Evolutionary conservation across 2,329 filamentous ascomycete species (phyloP).

Genomic region (Fusarium illudens): DNA sequence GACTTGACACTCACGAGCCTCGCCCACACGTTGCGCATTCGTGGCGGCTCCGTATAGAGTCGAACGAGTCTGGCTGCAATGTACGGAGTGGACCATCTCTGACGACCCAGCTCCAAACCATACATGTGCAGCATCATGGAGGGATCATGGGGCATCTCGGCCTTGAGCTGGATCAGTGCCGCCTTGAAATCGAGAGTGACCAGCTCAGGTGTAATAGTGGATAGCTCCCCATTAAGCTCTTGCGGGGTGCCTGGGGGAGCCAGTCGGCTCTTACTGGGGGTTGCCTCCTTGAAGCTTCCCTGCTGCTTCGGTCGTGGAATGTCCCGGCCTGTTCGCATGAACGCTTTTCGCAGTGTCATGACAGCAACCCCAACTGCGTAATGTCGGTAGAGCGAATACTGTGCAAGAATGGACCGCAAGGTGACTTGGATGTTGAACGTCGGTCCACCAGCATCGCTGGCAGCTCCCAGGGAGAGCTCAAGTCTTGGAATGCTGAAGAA

Average conservation of each 20-base stretch:
- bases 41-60: slow-evolving; percentile 88
- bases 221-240: slow-evolving; percentile 46
- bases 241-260: slow-evolving; percentile 49
- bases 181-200: slow-evolving; percentile 84
- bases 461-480: slow-evolving; percentile 84
- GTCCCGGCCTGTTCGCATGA: slow-evolving; percentile 63
- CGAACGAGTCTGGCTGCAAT: slow-evolving; percentile 78
- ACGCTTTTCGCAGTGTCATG: slow-evolving; percentile 77
- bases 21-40: slow-evolving; percentile 85
- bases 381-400: slow-evolving; percentile 93
- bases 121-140: slow-evolving; percentile 90
- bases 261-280: slow-evolving; percentile 45
- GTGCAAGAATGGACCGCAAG: slow-evolving; percentile 78
- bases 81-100: slow-evolving; percentile 88
- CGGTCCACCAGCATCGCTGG: slow-evolving; percentile 86
- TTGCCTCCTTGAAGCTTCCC: slow-evolving; percentile 32
- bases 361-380: slow-evolving; percentile 87
- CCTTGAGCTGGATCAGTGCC: slow-evolving; percentile 85
- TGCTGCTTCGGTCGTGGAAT: slow-evolving; percentile 46
- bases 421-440: slow-evolving; percentile 87
- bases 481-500: slow-evolving; percentile 88
- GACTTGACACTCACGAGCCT: slow-evolving; percentile 85
- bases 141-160: slow-evolving; percentile 88
- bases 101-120: slow-evolving; percentile 80
- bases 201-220: slow-evolving; percentile 65